Evolutionary conservation across 768 basidiomycete species (phyloP), one percentile per base, ranked within the genome.

Genomic region (Xanthoconium stramineum): DNA sequence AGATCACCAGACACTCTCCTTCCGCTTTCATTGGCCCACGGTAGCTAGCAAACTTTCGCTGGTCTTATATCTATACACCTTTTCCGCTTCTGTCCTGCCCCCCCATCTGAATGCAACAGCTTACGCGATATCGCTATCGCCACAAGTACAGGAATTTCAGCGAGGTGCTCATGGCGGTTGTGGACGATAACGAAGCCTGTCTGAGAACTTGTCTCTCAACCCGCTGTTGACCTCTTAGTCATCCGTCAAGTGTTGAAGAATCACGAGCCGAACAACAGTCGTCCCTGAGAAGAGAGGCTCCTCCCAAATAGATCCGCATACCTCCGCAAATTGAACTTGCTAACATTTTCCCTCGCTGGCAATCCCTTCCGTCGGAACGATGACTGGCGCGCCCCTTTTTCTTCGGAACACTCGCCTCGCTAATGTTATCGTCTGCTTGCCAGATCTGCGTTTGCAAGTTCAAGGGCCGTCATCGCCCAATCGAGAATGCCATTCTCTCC

Each of bases 351-450:
- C 30, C 37, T 47, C 24, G 6, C 29, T 43, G 13, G 42, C 11
- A 10, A 32, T 24, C 24, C 24, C 45, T 49, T 37, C 63, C 63
- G 63, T 64, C 63, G 60, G 63, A 65, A 56, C 45, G 28, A n/a
- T 43, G 15, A 35, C 19, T 13, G 28, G n/a, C 9, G 20, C 11
- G 1, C 30, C 20, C 39, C 40, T 11, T 19, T 47, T 28, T n/a
- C 47, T 19, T 24, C 37, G 43, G 47, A 39, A 28, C 24, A 39
- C 13, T 24, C 14, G 10, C 32, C 40, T 47, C 20, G 10, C 36
- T 20, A 20, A 39, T 42, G 15, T 11, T 9, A 46, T 45, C 40
- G 32, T 47, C 36, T 43, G 42, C 11, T 14, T 19, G 32, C 13
- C 32, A 29, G n/a, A 55, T 58, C 40, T 19, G 50, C 36, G 29